Percentiles rank a stretch among this genome's conserved stretches.
phyloP scores from a whole-genome alignment of 106 monocot genomes.

The Allium sativum region DNA sequence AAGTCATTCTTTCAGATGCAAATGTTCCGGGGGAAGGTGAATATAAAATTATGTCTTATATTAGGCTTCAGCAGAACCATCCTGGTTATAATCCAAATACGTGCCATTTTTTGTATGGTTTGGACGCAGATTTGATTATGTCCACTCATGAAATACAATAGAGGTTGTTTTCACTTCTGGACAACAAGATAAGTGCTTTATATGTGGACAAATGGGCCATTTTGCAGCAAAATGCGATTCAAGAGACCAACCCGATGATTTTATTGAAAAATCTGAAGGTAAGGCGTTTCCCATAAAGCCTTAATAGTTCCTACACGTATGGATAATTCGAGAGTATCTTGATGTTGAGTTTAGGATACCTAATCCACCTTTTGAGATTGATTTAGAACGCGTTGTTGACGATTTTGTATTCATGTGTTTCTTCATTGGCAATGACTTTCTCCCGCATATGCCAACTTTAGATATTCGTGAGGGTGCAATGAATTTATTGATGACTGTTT shows the following conservation, averaged over 20 bases:
- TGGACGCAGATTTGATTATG: conserved; percentile 99
- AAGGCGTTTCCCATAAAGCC: conserved; percentile 59
- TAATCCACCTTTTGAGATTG: conserved; percentile 69
- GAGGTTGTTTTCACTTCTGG: conserved; percentile 96
- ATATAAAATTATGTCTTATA: conserved; percentile 96
- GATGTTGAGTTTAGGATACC: conserved; percentile 83
- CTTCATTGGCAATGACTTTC: conserved; percentile 98
- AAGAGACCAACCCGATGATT: conserved; percentile 81
- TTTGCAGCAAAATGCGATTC: conserved; percentile 88
- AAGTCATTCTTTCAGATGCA: conserved; percentile 99
- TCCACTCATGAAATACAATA: conserved; percentile 86
- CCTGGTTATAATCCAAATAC: conserved; percentile 89
- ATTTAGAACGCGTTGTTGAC: conserved; percentile 88
- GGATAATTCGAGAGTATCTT: conserved; percentile 90
- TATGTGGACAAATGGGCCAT: conserved; percentile 97
- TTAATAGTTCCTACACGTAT: conserved; percentile 95
- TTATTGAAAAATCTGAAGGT: conserved; percentile 68
- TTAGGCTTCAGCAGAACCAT: conserved; percentile 80
- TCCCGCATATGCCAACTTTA: conserved; percentile 94
- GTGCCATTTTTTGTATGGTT: conserved; percentile 81
- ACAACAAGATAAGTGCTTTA: conserved; percentile 90
- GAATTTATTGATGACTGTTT: conserved; percentile 81
- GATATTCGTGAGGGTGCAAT: conserved; percentile 99
- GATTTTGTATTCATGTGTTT: conserved; percentile 97
- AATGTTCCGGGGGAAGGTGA: conserved; percentile 99